Conservation (phyloP, 257 asterid species). For the Catharanthus roseus region DNA sequence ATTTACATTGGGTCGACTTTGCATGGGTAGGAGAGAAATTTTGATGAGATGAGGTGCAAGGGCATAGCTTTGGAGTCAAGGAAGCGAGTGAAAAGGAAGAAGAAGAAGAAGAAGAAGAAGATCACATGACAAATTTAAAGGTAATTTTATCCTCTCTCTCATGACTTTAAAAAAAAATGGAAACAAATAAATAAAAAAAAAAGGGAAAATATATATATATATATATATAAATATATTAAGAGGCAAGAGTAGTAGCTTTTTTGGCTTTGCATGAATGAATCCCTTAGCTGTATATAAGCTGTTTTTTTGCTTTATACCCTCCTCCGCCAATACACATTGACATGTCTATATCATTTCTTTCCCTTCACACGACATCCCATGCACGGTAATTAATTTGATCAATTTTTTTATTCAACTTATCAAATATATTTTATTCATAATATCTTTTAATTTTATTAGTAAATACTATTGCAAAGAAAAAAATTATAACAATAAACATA, state of each 20-base stretch:
- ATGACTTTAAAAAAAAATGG: no score
- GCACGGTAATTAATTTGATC: background rate
- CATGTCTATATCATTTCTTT: conserved; percentile 13
- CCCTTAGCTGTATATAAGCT: conserved; percentile 27
- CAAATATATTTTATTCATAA: no score
- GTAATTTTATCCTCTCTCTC: no score
- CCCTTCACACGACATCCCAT: background rate
- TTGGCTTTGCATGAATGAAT: background rate
- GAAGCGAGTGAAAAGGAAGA: background rate
- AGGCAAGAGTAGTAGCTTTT: background rate
- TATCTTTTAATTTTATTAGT: no score
- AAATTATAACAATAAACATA: no score
- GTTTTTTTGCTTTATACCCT: conserved; percentile 2
- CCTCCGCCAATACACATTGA: background rate
- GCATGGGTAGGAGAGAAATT: no score
- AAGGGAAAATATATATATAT: no score
- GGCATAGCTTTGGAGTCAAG: background rate
- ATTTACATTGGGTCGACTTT: no score
- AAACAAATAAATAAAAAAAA: no score
- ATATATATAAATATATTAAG: no score
- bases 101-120: background rate
- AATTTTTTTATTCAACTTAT: no score
- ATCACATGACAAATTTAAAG: background rate
- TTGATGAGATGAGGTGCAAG: background rate
- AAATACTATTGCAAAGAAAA: no score